phyloP scores from a whole-genome alignment of 768 basidiomycete genomes.

The Xanthoconium stramineum region DNA sequence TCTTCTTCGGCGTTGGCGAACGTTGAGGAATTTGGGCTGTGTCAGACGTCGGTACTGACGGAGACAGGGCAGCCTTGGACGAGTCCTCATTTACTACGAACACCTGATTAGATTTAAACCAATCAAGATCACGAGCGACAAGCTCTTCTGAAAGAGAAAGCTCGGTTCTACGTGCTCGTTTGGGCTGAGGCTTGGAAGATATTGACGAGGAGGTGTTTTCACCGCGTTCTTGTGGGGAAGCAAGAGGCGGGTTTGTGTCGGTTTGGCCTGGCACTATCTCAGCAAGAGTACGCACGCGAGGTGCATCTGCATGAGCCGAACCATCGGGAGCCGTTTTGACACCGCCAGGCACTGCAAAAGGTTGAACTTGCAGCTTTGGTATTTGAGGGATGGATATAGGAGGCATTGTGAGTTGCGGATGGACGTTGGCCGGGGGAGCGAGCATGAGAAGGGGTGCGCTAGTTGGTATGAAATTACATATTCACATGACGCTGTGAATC shows the following conservation, averaged over 20 bases:
- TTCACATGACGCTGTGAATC: constrained; percentile 1
- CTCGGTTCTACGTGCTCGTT: constrained; percentile 20
- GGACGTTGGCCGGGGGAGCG: neutral
- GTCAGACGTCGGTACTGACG: neutral
- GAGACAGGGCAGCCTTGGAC: neutral
- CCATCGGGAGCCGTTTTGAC: neutral
- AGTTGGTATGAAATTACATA: neutral
- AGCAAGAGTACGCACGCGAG: neutral
- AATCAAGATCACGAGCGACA: constrained; percentile 29
- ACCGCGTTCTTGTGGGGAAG: neutral
- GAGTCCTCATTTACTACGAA: neutral
- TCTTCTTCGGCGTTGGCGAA: constrained; percentile 12
- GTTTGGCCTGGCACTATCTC: neutral
- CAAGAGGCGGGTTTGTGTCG: neutral
- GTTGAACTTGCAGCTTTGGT: neutral
- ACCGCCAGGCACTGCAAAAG: neutral
- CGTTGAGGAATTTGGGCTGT: neutral
- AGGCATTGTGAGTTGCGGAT: neutral
- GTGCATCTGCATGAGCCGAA: neutral
- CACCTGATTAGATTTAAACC: constrained; percentile 23
- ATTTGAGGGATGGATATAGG: neutral
- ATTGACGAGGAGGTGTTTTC: neutral
- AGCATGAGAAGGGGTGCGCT: neutral
- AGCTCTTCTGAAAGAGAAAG: constrained; percentile 25
- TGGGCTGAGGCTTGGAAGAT: constrained; percentile 26